Evolutionary conservation across 257 asterid species (phyloP).

Genomic region (Ophiorrhiza pumila): DNA sequence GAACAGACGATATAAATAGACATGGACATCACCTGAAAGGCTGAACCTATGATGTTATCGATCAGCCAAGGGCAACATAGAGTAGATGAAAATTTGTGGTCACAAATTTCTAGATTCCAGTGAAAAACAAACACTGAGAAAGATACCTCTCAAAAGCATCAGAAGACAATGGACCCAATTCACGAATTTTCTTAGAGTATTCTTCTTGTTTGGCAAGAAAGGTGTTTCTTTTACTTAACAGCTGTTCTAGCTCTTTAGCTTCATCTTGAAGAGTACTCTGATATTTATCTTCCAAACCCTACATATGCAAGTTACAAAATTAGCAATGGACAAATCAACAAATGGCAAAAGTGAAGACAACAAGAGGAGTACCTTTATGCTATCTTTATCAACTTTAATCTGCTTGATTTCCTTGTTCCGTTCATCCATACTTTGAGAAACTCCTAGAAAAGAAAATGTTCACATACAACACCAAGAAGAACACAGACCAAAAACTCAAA

Average conservation of each 20-base stretch:
- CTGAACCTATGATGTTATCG: not conserved
- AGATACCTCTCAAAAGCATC: constrained; percentile 95
- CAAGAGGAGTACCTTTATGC: constrained; percentile 54
- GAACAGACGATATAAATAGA: not conserved
- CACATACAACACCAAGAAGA: constrained; percentile 10
- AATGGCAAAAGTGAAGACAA: constrained; percentile 20
- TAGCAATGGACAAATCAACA: constrained; percentile 18
- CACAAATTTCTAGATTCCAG: not conserved
- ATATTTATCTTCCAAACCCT: constrained; percentile 72
- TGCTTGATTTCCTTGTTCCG: constrained; percentile 57
- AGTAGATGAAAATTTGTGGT: not conserved
- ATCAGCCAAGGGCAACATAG: not conserved
- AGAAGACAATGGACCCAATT: constrained; percentile 91
- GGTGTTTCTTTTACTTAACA: constrained; percentile 66
- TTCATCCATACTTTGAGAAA: constrained; percentile 50
- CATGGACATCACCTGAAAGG: not conserved
- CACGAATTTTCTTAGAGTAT: constrained; percentile 89
- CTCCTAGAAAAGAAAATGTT: constrained; percentile 40
- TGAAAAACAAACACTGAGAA: not conserved
- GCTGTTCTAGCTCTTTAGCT: constrained; percentile 85
- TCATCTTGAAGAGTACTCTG: constrained; percentile 86
- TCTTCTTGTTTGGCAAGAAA: constrained; percentile 89
- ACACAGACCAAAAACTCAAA: constrained; percentile 17
- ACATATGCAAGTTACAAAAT: constrained; percentile 27
- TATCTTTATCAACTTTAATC: constrained; percentile 68